Base-by-base conservation (phyloP, 768 basidiomycete genomes). In the Tulasnella sp. region DNA sequence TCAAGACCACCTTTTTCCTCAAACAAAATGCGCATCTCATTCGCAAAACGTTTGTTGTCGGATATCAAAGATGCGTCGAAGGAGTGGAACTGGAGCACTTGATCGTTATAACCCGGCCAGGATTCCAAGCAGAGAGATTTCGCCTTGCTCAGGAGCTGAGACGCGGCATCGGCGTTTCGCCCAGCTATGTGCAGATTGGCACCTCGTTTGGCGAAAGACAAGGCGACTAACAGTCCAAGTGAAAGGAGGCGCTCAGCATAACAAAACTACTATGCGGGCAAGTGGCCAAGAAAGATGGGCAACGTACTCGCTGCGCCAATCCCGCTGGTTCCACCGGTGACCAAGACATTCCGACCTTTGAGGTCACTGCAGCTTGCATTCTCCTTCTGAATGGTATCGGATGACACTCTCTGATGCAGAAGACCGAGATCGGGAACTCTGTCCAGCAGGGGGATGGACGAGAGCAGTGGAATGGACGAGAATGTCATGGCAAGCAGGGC, bases 151-250 rank as follows among this genome's bases (percentile, higher is more conserved):
- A 72, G 70, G 70, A 72, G 19, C 32, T 37, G n/a, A 2, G 63
- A 52, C 1, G 62, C 70, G 5, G 70, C 70, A 22, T 72, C 70
- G 37, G 59, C 59, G n/a, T 65, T 72, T 63, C 70, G 47, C 37
- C 70, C 70, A n/a, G 70, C 70, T 16, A 72, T 65, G 37, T 72
- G 34, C 19, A 72, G 36, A 40, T 72, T 72, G 12, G 70, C 70
- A 19, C 70, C 70, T 14, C 63, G 70, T 62, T 72, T 36, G 37
- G 70, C 70, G 62, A 72, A 72, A 29, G 63, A 22, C 6, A 72
- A 19, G 32, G 29, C 37, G 70, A 63, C 34, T 63, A 63, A 35
- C 16, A 14, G 35, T 12, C 35, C 40, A 29, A 36, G 34, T 5
- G n/a, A 3, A 39, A 3, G 17, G 29, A 7, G 7, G 17, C 11